Evolutionary conservation across 306 rosid species (phyloP), one percentile per base, ranked within the genome.

Genomic region (Prinsepia uniflora): DNA sequence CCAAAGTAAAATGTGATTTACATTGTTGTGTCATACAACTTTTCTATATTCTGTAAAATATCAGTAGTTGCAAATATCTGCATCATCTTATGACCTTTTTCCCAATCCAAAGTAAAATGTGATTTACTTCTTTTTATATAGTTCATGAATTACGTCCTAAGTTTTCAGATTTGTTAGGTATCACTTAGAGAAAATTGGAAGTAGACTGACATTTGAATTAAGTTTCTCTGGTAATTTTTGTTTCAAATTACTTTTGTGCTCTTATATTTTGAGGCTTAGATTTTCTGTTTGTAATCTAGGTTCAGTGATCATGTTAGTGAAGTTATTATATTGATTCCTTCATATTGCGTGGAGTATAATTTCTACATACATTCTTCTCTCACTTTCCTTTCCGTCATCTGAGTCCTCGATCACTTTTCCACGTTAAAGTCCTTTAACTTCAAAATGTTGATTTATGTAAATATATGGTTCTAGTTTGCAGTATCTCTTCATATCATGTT

Each of bases 351-450:
- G 68, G 13, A 43, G 39, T 43, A 42, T 43, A 63, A 44, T 30
- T 30, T 30, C 36, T 30, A 30, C 8, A n/a, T 63, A 42, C 34
- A 4, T 45, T 22, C 18, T 44, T 13, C 39, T 61, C 7, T 46
- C 41, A 6, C 14, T 65, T 20, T 20, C 19, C 34, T 65, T 65
- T 65, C 54, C 18, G n/a, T 34, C 19, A 39, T 61, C 46, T 17
- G 65, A 17, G 46, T 61, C 40, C 7, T 66, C 22, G 15, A 48
- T 66, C 57, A 4, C 14, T 44, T 46, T 65, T 65, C 43, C 43
- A 59, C 36, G 24, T 45, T 30, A 47, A 42, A 47, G 70, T 47
- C 70, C 70, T 65, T 65, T 14, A 66, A 66, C 57, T 47, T 47
- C 12, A 0, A 20, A 45, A 22, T 66, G 57, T 30, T 30, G 36